Evolutionary conservation across 2,329 filamentous ascomycete species (phyloP).

Genomic region (Fusarium odoratissimum): DNA sequence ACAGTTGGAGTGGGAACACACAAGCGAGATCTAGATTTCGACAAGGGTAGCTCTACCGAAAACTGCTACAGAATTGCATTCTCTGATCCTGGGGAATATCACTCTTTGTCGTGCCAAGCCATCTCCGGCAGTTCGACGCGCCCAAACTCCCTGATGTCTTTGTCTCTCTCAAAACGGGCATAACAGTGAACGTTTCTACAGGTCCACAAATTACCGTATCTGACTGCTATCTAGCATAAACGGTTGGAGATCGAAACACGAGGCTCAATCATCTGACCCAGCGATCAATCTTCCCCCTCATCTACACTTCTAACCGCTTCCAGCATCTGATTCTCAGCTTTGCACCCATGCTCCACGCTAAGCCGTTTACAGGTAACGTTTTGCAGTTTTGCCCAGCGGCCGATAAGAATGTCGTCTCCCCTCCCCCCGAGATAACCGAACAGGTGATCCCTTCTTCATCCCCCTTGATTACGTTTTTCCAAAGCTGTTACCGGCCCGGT

Average conservation of each 20-base stretch:
- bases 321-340: conserved; percentile 40
- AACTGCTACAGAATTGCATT: conserved; percentile 27
- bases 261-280: conserved; percentile 19
- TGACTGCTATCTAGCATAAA: conserved; percentile 7
- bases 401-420: conserved; percentile 30
- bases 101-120: background rate
- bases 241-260: background rate
- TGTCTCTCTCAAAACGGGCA: conserved; percentile 25
- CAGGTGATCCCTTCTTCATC: conserved; percentile 4
- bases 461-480: background rate
- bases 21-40: background rate
- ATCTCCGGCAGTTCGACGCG: conserved; percentile 22
- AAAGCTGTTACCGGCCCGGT: conserved; percentile 23
- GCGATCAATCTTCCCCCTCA: conserved; percentile 2
- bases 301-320: conserved; percentile 8
- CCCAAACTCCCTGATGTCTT: background rate
- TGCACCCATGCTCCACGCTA: conserved; percentile 20
- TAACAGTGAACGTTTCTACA: background rate
- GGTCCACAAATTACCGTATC: conserved; percentile 27
- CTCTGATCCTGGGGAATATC: background rate
- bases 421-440: conserved; percentile 36
- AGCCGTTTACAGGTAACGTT: conserved; percentile 33
- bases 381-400: conserved; percentile 21
- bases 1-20: background rate
- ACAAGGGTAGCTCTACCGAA: conserved; percentile 12